Evolutionary conservation across 192 early-diverging fungal genomes (phyloP).

Genomic region (Linnemannia schmuckeri): DNA sequence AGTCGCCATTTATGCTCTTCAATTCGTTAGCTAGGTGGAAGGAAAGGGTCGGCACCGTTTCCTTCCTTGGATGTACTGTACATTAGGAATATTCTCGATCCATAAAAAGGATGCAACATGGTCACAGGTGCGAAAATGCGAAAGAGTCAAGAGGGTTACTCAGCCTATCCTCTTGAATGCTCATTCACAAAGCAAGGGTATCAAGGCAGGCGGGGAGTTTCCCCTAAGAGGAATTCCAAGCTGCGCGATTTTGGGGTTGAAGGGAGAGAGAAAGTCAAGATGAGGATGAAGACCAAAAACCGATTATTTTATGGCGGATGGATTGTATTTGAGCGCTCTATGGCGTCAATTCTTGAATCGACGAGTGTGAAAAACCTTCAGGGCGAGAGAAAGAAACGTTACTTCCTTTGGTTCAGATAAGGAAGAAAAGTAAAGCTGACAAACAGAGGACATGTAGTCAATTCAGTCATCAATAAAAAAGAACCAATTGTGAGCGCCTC

Average conservation of each 20-base stretch:
- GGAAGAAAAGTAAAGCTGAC: not conserved
- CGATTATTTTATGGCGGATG: not conserved
- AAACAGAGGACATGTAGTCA: not conserved
- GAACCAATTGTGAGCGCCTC: not conserved
- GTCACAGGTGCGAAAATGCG: too few species aligned
- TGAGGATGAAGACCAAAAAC: not conserved
- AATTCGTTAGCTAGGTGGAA: too few species aligned
- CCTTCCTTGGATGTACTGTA: too few species aligned
- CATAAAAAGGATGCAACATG: too few species aligned
- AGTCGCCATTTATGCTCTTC: too few species aligned
- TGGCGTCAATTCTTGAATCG: not conserved
- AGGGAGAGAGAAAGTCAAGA: constrained; percentile 13
- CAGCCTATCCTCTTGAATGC: not conserved
- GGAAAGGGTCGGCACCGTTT: too few species aligned
- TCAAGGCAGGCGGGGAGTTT: too few species aligned
- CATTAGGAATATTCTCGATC: too few species aligned
- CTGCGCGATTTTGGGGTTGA: not conserved
- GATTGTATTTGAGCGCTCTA: not conserved
- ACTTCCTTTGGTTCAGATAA: not conserved
- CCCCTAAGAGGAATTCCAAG: not conserved
- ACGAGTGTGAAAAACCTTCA: not conserved
- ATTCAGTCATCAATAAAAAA: not conserved
- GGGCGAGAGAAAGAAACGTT: not conserved
- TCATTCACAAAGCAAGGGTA: not conserved
- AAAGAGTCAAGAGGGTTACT: not conserved